Conservation (phyloP, 805 yeast genomes). For the Nakazawaea populi region DNA sequence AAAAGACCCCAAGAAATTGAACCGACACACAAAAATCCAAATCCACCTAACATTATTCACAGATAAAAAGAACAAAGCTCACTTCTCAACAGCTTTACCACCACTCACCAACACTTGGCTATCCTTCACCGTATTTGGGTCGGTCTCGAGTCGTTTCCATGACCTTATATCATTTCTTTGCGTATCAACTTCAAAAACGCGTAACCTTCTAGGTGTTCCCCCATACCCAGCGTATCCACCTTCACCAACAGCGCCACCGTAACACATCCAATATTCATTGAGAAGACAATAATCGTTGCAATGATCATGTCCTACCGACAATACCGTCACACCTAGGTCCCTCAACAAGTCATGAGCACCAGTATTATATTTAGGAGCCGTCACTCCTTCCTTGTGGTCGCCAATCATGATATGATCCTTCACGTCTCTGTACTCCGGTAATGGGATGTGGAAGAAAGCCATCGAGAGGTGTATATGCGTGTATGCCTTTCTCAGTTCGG, state of each 20-base stretch:
- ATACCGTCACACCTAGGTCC: constrained; percentile 65
- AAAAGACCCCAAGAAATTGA: not conserved
- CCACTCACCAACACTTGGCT: constrained; percentile 41
- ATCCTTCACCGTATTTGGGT: constrained; percentile 43
- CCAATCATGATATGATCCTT: constrained; percentile 50
- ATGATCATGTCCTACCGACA: constrained; percentile 92
- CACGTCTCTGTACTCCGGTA: constrained; percentile 70
- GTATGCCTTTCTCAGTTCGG: constrained; percentile 26
- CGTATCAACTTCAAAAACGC: constrained; percentile 65
- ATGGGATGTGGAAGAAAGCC: constrained; percentile 94
- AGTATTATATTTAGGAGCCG: constrained; percentile 70
- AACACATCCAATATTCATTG: constrained; percentile 77
- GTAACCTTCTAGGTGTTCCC: constrained; percentile 72
- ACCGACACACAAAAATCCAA: not conserved
- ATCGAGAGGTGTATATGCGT: constrained; percentile 51
- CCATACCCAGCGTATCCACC: constrained; percentile 97
- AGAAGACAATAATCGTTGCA: constrained; percentile 84
- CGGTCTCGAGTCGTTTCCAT: constrained; percentile 69
- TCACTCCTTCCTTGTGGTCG: constrained; percentile 58
- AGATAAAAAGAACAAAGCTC: not conserved
- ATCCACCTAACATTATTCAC: too few relatives aligned
- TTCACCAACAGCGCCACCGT: constrained; percentile 91
- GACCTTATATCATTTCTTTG: constrained; percentile 41
- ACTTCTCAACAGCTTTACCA: constrained; percentile 23
- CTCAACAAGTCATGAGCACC: constrained; percentile 57